Conservation (phyloP, 495 filamentous ascomycete genomes). For the Friedmanniomyces simplex region DNA sequence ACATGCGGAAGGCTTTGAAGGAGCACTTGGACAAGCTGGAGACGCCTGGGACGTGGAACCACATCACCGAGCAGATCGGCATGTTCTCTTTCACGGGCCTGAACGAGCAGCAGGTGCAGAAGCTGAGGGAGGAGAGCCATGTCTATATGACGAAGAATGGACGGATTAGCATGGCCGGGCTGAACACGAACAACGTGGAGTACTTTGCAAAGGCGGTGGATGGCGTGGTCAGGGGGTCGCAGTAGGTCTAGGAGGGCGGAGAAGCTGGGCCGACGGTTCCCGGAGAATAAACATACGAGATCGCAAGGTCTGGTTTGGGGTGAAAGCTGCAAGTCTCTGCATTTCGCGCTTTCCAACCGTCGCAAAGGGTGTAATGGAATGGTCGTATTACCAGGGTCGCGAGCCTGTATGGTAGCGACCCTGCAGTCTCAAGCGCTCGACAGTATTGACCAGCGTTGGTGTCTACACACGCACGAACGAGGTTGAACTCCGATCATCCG, state of each 20-base stretch:
- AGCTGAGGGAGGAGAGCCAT: slow-evolving; percentile 68
- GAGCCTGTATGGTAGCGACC: no score
- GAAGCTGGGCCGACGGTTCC: background rate
- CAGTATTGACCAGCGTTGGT: no score
- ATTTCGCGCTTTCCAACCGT: no score
- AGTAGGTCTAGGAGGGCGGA: background rate
- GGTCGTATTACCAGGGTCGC: no score
- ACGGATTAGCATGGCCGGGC: slow-evolving; percentile 84
- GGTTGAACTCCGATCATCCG: no score
- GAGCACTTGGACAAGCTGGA: slow-evolving; percentile 66
- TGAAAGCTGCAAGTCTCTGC: no score
- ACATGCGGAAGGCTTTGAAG: slow-evolving; percentile 71
- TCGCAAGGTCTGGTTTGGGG: no score
- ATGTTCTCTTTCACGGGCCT: slow-evolving; percentile 99
- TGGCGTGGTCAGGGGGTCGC: slow-evolving; percentile 60
- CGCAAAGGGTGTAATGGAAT: no score
- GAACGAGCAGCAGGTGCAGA: slow-evolving; percentile 72
- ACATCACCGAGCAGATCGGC: slow-evolving; percentile 97
- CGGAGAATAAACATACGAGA: background rate
- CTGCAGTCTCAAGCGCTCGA: no score
- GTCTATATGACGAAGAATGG: slow-evolving; percentile 99
- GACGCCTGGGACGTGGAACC: slow-evolving; percentile 87
- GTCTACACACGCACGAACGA: no score
- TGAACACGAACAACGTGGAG: slow-evolving; percentile 84
- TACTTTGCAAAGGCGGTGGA: slow-evolving; percentile 86